Evolutionary conservation across 1,284 basidiomycete species (phyloP).

Genomic region (Gymnopus androsaceus): DNA sequence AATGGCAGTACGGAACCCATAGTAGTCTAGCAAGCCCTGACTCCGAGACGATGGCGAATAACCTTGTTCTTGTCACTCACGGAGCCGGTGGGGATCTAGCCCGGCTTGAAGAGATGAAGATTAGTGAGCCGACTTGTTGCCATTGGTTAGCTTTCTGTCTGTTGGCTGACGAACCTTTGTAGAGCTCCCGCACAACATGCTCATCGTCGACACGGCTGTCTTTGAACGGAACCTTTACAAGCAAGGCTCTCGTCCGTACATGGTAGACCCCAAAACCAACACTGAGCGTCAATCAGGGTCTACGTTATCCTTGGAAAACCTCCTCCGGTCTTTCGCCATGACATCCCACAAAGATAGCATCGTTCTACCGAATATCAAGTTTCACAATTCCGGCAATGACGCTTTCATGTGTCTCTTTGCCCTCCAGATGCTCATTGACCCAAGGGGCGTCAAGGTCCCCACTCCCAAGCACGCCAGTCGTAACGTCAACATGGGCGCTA

Average conservation of each 20-base stretch:
- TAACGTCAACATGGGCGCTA: not conserved
- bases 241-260: constrained; percentile 54
- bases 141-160: not conserved
- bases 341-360: constrained; percentile 16
- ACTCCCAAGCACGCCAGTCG: constrained; percentile 3
- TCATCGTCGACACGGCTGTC: constrained; percentile 66
- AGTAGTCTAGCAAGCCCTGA: constrained; percentile 79
- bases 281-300: constrained; percentile 48
- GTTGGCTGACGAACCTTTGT: not conserved
- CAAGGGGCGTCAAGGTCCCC: constrained; percentile 36
- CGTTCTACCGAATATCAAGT: constrained; percentile 40
- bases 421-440: constrained; percentile 65
- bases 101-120: constrained; percentile 72
- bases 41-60: constrained; percentile 71
- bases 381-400: constrained; percentile 75
- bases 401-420: constrained; percentile 65
- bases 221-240: constrained; percentile 64
- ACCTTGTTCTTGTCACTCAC: constrained; percentile 75
- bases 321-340: constrained; percentile 52
- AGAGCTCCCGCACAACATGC: constrained; percentile 76
- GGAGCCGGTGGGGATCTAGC: constrained; percentile 58
- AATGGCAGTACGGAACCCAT: constrained; percentile 20
- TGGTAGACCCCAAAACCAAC: constrained; percentile 59
- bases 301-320: constrained; percentile 54
- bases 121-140: constrained; percentile 45